Evolutionary conservation across 1,284 basidiomycete species (phyloP), one percentile per base, ranked within the genome.

Genomic region (Pholiota adiposa): DNA sequence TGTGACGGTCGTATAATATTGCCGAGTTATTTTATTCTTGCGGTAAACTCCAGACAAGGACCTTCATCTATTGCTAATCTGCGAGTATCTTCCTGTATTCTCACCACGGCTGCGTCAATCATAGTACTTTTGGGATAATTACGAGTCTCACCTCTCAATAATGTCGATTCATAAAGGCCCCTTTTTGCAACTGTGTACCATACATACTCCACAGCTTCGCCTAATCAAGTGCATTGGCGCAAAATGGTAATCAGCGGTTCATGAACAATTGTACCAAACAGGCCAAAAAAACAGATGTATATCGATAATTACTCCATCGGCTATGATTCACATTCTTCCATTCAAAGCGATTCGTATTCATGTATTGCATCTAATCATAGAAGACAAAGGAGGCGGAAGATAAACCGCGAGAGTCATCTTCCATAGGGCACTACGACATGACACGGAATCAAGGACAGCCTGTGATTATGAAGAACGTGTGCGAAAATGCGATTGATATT

Each of bases 1-100:
- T 14, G 77, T 86, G 40, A 75, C 75, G 34, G 72, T 80, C 33
- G 66, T 80, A 60, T 74, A 61, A 66, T 34, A 43, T 43, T 3
- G 19, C n/a, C 19, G 40, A 18, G 19, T 19, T 43, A 7, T 23
- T 21, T 25, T 23, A 2, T 21, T 12, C 9, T 16, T 46, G 23
- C 16, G 12, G 14, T 14, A 44, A 21, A 19, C 19, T 27, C 23
- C 23, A 46, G 25, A 27, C 12, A 27, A 46, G 11, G 21, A n/a
- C 11, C 40, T 9, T 19, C 11, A 19, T 43, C 18, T 19, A 43
- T 43, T 21, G 40, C 6, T 43, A 11, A 23, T 43, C 40, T 43
- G 40, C 40, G 40, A 43, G 8, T 41, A 41, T 41, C n/a, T 41
- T 41, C 19, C n/a, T 21, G 21, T 43, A 6, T 21, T 40, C n/a